Conservation (phyloP, 306 rosid genomes). For the Vigna radiata region DNA sequence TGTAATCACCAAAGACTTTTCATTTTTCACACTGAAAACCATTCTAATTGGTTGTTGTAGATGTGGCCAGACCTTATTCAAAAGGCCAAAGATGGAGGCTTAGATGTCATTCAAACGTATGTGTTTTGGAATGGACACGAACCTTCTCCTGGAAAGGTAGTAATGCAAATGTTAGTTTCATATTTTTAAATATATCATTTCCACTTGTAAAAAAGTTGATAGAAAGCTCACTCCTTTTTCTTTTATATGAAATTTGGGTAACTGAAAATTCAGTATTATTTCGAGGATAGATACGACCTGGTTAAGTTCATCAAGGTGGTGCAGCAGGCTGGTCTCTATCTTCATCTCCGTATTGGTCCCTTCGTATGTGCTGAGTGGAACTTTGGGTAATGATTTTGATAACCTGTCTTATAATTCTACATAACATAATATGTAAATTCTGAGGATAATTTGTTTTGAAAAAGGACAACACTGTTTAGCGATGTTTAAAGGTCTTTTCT, state of each 20-base stretch:
- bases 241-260: neutral
- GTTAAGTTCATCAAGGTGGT: conserved; percentile 88
- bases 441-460: neutral
- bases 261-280: conserved; percentile 68
- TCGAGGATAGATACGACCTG: conserved; percentile 85
- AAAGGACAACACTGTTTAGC: neutral
- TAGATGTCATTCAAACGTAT: conserved; percentile 93
- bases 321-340: conserved; percentile 89
- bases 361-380: conserved; percentile 96
- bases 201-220: neutral
- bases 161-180: conserved; percentile 40
- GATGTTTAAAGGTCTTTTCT: neutral
- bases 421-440: neutral
- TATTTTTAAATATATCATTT: neutral
- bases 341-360: conserved; percentile 97
- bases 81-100: conserved; percentile 95
- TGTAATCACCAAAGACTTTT: neutral
- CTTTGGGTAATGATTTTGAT: conserved; percentile 72
- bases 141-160: conserved; percentile 89
- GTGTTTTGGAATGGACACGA: conserved; percentile 99
- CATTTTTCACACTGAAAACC: neutral
- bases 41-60: conserved; percentile 50
- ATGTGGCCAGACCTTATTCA: conserved; percentile 95
- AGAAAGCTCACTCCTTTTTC: conserved; percentile 30
- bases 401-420: neutral